Percentiles rank a stretch among this genome's conserved stretches.
These are phyloP conservation scores for Camptophora hylomeconis DNA, from an alignment of 2,329 filamentous ascomycete genomes.

Conservation along the genomic window DNA sequence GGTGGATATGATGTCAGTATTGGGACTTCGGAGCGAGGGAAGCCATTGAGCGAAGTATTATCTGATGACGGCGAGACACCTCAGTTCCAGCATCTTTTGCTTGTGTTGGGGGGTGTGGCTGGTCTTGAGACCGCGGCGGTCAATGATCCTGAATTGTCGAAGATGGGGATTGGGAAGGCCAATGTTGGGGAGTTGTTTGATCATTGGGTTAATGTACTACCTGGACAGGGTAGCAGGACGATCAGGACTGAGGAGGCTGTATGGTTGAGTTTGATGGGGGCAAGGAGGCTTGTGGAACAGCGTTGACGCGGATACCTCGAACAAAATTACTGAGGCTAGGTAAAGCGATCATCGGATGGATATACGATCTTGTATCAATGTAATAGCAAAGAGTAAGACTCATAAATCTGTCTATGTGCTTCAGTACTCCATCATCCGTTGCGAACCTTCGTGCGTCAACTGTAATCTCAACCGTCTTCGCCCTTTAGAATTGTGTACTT, in stretches of 20 bases:
- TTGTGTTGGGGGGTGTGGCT: slow-evolving; percentile 70
- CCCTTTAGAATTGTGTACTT: too few species aligned
- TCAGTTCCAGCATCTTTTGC: slow-evolving; percentile 51
- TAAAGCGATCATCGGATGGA: too few species aligned
- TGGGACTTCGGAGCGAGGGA: slow-evolving; percentile 68
- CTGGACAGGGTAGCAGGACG: slow-evolving; percentile 66
- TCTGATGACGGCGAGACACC: slow-evolving; percentile 26
- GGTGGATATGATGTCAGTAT: slow-evolving; percentile 73
- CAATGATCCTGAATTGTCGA: slow-evolving; percentile 44
- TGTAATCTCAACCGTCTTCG: too few species aligned
- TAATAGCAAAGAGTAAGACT: too few species aligned
- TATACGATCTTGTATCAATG: too few species aligned
- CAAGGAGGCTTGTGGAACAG: slow-evolving; percentile 42
- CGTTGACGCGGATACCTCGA: slow-evolving; percentile 2
- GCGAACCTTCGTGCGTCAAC: too few species aligned
- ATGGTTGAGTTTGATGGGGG: slow-evolving; percentile 58
- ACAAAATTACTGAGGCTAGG: too few species aligned
- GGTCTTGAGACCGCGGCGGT: slow-evolving; percentile 65
- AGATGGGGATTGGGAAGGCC: slow-evolving; percentile 49
- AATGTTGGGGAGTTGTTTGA: slow-evolving; percentile 65
- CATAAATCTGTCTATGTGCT: too few species aligned
- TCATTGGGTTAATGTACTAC: slow-evolving; percentile 69
- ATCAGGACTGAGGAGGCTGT: slow-evolving; percentile 77
- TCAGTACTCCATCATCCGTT: too few species aligned
- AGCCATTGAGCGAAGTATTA: slow-evolving; percentile 28